Base-by-base conservation (phyloP, 768 basidiomycete species). In the Lyophyllum atratum region DNA sequence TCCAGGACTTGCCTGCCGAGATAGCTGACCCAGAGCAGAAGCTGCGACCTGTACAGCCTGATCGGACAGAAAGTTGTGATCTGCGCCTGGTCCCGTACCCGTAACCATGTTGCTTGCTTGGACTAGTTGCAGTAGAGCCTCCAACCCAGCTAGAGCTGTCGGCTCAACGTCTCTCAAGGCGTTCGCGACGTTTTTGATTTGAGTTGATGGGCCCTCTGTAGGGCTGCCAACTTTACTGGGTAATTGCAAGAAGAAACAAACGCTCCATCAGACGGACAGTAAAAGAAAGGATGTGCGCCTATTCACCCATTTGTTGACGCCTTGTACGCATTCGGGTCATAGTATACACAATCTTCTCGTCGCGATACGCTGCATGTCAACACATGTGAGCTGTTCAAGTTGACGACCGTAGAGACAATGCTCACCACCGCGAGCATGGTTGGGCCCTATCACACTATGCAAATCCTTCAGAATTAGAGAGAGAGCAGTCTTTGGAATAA, bases 341-440 rank as follows among this genome's bases (percentile, higher is more conserved):
- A 46, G 26, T 61, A 61, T 6, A 33, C 25, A 46, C 59, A 61
- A 37, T 53, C 55, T 15, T 54, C 29, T 28, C 33, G 44, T 7
- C 59, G 43, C 2, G 51, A 29, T 29, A 51, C 39, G 29, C 59
- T 61, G 47, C 33, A n/a, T 8, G 25, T 11, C 19, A 22, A 15
- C 8, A 33, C 26, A n/a, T 50, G 22, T 44, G n/a, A 52, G 7
- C 22, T 6, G 28, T 26, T 19, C 15, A 22, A 11, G 15, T 8
- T 39, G 11, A 4, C 26, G 44, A 21, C 8, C 12, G 21, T 11
- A 31, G 29, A 31, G 11, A 6, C 5, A 31, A 19, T 47, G 31
- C 43, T 54, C 34, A 50, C 63, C 63, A 64, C 49, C 61, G 44
- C 14, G 44, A 56, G 55, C 63, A 64, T 25, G 63, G 63, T 45